Conservation (phyloP, 148 eudicot genomes). For the Euryodendron excelsum region DNA sequence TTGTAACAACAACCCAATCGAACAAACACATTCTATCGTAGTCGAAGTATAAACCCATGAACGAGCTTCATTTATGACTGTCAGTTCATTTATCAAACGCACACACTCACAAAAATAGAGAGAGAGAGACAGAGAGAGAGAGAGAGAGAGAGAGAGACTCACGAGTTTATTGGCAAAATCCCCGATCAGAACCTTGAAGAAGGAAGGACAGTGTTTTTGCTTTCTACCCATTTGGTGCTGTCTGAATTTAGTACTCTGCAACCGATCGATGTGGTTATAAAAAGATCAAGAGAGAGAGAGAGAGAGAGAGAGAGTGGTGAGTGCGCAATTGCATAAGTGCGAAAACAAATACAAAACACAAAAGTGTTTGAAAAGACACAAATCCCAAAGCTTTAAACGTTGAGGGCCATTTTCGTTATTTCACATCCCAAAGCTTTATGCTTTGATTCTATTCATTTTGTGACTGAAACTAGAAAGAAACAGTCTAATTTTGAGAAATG, state of each 20-base stretch:
- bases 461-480: too few relatives aligned
- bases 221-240: constrained; percentile 6
- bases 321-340: too few relatives aligned
- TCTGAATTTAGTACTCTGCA: neutral
- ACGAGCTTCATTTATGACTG: neutral
- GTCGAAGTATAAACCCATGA: neutral
- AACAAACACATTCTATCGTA: neutral
- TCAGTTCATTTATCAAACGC: neutral
- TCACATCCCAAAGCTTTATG: too few relatives aligned
- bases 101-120: neutral
- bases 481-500: too few relatives aligned
- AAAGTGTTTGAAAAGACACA: too few relatives aligned
- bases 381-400: too few relatives aligned
- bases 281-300: too few relatives aligned
- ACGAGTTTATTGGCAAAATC: constrained; percentile 14
- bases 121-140: neutral
- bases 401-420: too few relatives aligned
- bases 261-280: too few relatives aligned
- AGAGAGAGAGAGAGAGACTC: constrained; percentile 8
- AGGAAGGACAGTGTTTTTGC: constrained; percentile 1
- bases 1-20: neutral
- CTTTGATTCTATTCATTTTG: too few relatives aligned
- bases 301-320: too few relatives aligned
- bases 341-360: too few relatives aligned
- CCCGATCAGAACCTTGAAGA: constrained; percentile 8